Evolutionary conservation across 2,329 filamentous ascomycete genomes (phyloP), one percentile per base, ranked within the genome.

Genomic region (Cladosporium sp.): DNA sequence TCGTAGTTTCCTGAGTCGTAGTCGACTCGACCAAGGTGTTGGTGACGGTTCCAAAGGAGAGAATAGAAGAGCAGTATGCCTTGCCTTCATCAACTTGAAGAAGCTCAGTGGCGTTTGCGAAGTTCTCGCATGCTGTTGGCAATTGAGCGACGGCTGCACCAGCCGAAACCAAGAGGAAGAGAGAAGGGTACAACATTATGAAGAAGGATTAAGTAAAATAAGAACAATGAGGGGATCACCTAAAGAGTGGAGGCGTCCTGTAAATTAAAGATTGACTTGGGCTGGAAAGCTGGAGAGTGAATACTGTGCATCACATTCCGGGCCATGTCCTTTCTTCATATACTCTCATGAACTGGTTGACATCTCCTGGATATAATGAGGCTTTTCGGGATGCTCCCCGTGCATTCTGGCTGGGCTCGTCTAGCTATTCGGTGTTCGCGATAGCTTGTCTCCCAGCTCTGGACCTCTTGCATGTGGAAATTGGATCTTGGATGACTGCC

Each of bases 181-280:
- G 30, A 32, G 54, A 57, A 57, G 30, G n/a, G 30, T 57, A 39
- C n/a, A 39, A 39, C 54, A 57, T 57, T 34, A 57, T 57, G 54
- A n/a, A 25, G 8, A 16, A 39, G n/a, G 30, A 36, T 30, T 21
- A 56, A 28, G 23, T 23, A 57, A 23, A 7, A 51, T 4, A 26
- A 26, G 14, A 25, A 26, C 5, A 57, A 25, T 8, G 11, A 57
- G 32, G 39, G 54, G 32, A 36, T 26, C 54, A 11, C 54, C 54
- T 36, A 57, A 39, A 57, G 54, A 57, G 54, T 57, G 54, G 54
- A 57, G 54, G 54, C 28, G 54, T 57, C 54, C 54, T 4, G 30
- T n/a, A 36, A 54, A 11, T 46, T 21, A 21, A 57, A 32, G 54
- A 57, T 57, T 23, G 54, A 57, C 5, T 32, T 18, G 54, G 26